Evolutionary conservation across 2,329 filamentous ascomycete genomes (phyloP), one percentile per base, ranked within the genome.

Genomic region (Cryoendolithus antarcticus): DNA sequence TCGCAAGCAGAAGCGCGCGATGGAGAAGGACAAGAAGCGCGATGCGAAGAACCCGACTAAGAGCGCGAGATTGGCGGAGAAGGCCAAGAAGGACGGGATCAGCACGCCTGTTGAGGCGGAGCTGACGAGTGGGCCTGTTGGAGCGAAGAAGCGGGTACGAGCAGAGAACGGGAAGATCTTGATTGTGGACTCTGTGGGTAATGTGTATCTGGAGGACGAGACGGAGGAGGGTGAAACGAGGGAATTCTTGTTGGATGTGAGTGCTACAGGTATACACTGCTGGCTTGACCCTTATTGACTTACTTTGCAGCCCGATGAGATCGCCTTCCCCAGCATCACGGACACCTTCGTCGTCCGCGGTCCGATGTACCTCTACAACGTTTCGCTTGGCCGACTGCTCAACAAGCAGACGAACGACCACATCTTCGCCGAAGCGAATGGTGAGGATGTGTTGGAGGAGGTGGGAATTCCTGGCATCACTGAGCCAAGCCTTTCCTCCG

Each of bases 111-210:
- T 72, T 35, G 70, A 71, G 36, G 65, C 62, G 46, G 63, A 64
- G 46, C 57, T 63, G 54, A 60, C 65, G 4, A 61, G 70, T 39
- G 75, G 77, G 8, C 76, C 83, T 1, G 74, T 78, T 30, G 86
- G 88, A 12, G 71, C 81, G 28, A 85, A 85, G 64, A 93, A 89
- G 71, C 74, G 85, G 29, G 85, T 96, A 10, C 76, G 88, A 19
- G 89, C 88, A 2, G 82, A 94, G 68, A 98, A 98, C 53, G 91
- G 91, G 49, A 98, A 96, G 68, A 72, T 93, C 1, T 69, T 98
- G 30, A 80, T 98, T 40, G 91, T 98, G 4, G 89, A 98, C 62
- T 85, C 84, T 1, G 69, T 81, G 7, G 91, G 91, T 21, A 86
- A 94, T 51, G 91, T 98, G 9, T 98, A 85, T 57, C 70, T 98